Base-by-base conservation (phyloP, 306 rosid species). In the Cotoneaster glaucophyllus region DNA sequence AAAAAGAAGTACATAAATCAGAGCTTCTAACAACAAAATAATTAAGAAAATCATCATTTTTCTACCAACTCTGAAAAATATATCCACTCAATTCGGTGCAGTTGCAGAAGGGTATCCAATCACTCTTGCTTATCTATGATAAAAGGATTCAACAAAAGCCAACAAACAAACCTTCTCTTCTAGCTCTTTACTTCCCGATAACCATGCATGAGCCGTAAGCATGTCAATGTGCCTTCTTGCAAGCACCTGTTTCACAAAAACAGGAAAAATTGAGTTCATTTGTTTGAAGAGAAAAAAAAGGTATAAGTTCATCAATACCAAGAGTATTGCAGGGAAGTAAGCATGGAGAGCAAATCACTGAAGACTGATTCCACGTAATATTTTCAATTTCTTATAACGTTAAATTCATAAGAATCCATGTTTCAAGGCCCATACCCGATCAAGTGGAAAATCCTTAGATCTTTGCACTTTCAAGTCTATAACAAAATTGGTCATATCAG, bases 171-270 rank as follows among this genome's bases (percentile, higher is more conserved):
- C 99, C 99, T 90, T 90, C 80, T 90, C 93, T 77, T 89, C 91
- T 43, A 92, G 83, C 87, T 86, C 97, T 88, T 79, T 82, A 71
- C 84, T 89, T 84, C 79, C 89, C 12, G 67, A 69, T 25, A 95
- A 82, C 99, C 99, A 95, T 69, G 97, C 97, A 8, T 79, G 84
- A 70, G 93, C 86, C 39, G 97, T 92, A 77, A 81, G 64, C 79
- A 82, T 69, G 82, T 92, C 97, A 63, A 92, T 79, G 44, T 92
- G 99, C 81, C 93, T 86, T 85, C 88, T 86, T 28, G 96, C 87
- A 85, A 92, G 90, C 43, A 95, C 91, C 99, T 95, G 91, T 31
- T 70, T 41, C 54, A 70, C 52, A 28, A 31, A 11, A 64, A 39
- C 14, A 61, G 44, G 59, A 26, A 6, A 26, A 6, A 26, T 7